Evolutionary conservation across 129 eudicot species (phyloP), one percentile per base, ranked within the genome.

Genomic region (Lonicera japonica): DNA sequence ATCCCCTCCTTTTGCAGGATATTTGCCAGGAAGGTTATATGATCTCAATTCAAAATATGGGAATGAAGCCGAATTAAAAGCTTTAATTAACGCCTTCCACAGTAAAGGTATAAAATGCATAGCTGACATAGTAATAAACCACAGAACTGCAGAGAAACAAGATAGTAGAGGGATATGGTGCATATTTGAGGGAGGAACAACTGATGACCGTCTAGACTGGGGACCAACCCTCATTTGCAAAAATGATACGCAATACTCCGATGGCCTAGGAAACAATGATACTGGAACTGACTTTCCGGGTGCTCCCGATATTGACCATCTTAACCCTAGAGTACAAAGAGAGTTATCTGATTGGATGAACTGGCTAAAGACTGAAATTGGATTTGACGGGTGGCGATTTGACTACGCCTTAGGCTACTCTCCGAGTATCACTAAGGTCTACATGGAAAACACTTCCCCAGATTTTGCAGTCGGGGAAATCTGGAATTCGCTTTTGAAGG

Each of bases 331-430:
- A 20, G 95, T 85, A 18, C 90, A 89, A 69, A 85, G 41, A 18
- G 96, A 85, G 75, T 62, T 85, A 67, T 82, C 85, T 0, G 95
- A 85, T 40, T 85, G 96, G 95, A 75, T 85, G 86, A 89, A 89
- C 29, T 89, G 90, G 90, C 83, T 89, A 25, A 89, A 80, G 51
- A 18, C 78, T 9, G 86, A 85, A 5, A 75, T 85, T 7, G 95
- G 96, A 5, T 89, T 85, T 73, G 78, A 67, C 14, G 96, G 96
- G 8, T 89, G 90, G 90, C 59, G 90, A 43, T 78, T 89, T 58
- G 95, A 85, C 70, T 85, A 60, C 25, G 90, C 73, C 18, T 70
- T 40, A 45, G 96, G 95, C 15, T 84, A 85, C 54, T 21, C 96
- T 25, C 76, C 88, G 0, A 70, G 66, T 63, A 75, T 89, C 52